Evolutionary conservation across 208 protist genomes (phyloP).

Genomic region (Leishmania major): DNA sequence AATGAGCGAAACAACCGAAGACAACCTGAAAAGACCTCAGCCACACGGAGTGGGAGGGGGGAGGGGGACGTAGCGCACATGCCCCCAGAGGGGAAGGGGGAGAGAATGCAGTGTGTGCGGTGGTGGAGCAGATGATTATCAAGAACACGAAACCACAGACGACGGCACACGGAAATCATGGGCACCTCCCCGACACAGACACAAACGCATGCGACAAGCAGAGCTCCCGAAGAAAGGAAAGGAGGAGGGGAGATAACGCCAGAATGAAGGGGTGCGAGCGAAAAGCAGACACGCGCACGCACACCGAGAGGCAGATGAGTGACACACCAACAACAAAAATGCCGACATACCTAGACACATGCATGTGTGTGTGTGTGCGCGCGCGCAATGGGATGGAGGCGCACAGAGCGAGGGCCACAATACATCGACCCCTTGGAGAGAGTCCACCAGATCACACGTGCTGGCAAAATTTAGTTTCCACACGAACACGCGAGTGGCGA

Average conservation of each 20-base stretch:
- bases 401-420: not conserved
- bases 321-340: constrained; percentile 8
- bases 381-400: not conserved
- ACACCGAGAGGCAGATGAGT: not conserved
- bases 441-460: not conserved
- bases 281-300: not conserved
- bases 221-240: not conserved
- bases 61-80: not conserved
- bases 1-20: not conserved
- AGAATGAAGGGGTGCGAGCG: not conserved
- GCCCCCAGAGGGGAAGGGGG: not conserved
- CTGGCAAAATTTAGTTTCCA: not conserved
- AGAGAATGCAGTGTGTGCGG: not conserved
- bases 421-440: not conserved
- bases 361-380: not conserved
- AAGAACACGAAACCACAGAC: not conserved
- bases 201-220: not conserved
- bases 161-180: not conserved
- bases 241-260: not conserved
- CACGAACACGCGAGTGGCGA: not conserved
- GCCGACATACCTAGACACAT: not conserved
- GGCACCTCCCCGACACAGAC: not conserved
- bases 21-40: not conserved
- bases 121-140: not conserved
- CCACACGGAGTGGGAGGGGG: no score